Conservation (phyloP, 2,329 filamentous ascomycete genomes). For the Sphaerulina musiva region DNA sequence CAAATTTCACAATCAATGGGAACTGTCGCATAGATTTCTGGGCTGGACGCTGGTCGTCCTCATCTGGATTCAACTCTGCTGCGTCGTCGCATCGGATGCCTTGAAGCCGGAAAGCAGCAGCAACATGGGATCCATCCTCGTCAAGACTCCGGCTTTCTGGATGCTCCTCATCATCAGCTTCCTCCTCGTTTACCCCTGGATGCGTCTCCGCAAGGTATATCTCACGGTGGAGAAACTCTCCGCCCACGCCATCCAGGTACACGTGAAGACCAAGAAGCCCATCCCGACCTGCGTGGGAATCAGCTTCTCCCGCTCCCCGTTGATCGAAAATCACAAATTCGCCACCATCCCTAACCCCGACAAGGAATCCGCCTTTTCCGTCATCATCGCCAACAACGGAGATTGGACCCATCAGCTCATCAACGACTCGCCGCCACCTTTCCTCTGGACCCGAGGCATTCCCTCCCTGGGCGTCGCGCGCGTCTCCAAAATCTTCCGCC, state of each 20-base stretch:
- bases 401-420: slow-evolving; percentile 67
- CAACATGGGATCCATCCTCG: slow-evolving; percentile 36
- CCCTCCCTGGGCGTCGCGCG: slow-evolving; percentile 63
- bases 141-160: slow-evolving; percentile 56
- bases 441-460: slow-evolving; percentile 62
- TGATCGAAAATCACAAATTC: slow-evolving; percentile 67
- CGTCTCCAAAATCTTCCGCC: slow-evolving; percentile 59
- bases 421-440: slow-evolving; percentile 48
- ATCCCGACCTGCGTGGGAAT: slow-evolving; percentile 39
- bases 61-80: slow-evolving; percentile 58
- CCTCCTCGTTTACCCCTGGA: slow-evolving; percentile 66
- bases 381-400: slow-evolving; percentile 65
- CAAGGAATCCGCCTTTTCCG: slow-evolving; percentile 52
- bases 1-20: slow-evolving; percentile 62
- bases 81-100: slow-evolving; percentile 33
- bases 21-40: slow-evolving; percentile 63
- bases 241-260: slow-evolving; percentile 62
- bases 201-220: slow-evolving; percentile 59
- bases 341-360: slow-evolving; percentile 61
- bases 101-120: slow-evolving; percentile 13
- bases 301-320: slow-evolving; percentile 22
- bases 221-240: slow-evolving; percentile 64
- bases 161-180: slow-evolving; percentile 58
- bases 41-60: slow-evolving; percentile 63
- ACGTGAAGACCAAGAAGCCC: slow-evolving; percentile 59